Evolutionary conservation across 169 alveolate genomes (phyloP), one percentile per base, ranked within the genome.

Genomic region (Plasmodium reichenowi): DNA sequence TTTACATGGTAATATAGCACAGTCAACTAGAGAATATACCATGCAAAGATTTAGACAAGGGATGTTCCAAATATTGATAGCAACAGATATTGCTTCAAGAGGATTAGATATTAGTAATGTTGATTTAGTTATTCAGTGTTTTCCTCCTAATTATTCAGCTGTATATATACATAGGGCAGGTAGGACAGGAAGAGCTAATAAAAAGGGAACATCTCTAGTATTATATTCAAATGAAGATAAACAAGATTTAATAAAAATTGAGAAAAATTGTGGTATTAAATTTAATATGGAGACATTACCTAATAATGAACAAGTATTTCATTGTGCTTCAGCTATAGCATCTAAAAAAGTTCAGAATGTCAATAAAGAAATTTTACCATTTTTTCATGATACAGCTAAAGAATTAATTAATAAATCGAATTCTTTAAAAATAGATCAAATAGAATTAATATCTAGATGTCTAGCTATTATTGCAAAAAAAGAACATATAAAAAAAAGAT

Each of bases 71-170:
- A 88, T 97, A 6, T 83, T 98, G 88, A 96, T 98, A 17, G 97
- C 99, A 1, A 97, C 99, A 2, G 99, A 98, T 93, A 98, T 98
- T 5, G 99, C 99, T 3, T 93, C 99, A n/a, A 89, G 99, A 68
- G 99, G 99, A 0, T 93, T 98, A 45, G 98, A 98, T 94, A 94
- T 98, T 58, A 97, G 98, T 13, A 95, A 97, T 60, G 98, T 98
- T 7, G 98, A 96, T 85, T 91, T 96, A 58, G 99, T 98, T 9
- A 92, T 98, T 45, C 98, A 97, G 85, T 94, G 96, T 70, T 98
- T 96, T 48, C 99, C 99, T 2, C 99, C 99, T 0, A 93, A 95
- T 80, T 94, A 95, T 80, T 93, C 97, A 22, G 99, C 97, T 78
- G 97, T 97, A 70, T 98, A 97, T 92, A 96, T 98, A 12, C 99